Conservation (phyloP, 139 green algal genomes). For the Zygnema cylindricum region DNA sequence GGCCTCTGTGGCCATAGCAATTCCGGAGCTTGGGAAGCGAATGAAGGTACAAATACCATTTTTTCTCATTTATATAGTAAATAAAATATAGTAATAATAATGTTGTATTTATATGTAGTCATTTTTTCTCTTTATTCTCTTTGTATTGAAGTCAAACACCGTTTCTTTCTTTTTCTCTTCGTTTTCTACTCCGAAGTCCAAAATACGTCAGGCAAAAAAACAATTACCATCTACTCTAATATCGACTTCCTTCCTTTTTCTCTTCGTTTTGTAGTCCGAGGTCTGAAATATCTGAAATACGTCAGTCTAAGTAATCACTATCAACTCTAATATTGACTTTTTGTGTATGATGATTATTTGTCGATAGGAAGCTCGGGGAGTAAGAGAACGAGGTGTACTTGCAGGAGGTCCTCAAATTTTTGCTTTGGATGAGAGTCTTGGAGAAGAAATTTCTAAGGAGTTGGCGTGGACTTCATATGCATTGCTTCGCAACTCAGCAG, state of each 20-base stretch:
- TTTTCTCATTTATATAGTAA: too few relatives aligned
- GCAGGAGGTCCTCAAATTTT: background rate
- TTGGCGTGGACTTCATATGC: slow-evolving; percentile 12
- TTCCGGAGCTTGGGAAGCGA: slow-evolving; percentile 1
- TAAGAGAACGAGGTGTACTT: background rate
- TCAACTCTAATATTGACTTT: background rate
- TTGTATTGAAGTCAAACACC: too few relatives aligned
- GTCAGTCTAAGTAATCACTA: background rate
- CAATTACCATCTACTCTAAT: background rate
- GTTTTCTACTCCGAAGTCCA: background rate
- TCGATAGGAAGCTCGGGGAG: background rate
- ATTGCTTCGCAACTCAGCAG: slow-evolving; percentile 18
- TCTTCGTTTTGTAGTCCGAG: background rate
- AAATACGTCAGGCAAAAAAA: background rate
- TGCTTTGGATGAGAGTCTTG: background rate
- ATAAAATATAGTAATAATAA: too few relatives aligned
- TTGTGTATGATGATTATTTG: background rate
- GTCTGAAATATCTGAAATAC: background rate
- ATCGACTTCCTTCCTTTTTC: background rate
- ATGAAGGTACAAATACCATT: too few relatives aligned
- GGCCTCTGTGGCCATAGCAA: slow-evolving; percentile 9
- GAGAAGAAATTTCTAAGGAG: slow-evolving; percentile 4
- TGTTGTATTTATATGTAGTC: too few relatives aligned
- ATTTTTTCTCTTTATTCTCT: too few relatives aligned
- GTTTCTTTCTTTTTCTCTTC: too few relatives aligned